These are phyloP conservation scores for Penicillium turbatum DNA, from an alignment of 495 filamentous ascomycete genomes.

Conservation along the genomic window DNA sequence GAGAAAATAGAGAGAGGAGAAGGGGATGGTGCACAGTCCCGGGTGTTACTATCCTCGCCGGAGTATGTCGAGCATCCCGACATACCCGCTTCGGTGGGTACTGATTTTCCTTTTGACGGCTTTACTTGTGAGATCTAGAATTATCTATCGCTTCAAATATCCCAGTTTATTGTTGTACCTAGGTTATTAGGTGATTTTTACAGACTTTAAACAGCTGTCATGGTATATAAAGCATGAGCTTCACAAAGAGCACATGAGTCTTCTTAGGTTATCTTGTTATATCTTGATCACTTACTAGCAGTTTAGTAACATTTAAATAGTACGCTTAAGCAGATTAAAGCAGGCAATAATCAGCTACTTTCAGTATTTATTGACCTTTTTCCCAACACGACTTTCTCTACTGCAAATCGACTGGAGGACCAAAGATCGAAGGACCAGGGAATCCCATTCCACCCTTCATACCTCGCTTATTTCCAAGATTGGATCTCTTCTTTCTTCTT, in stretches of 20 bases:
- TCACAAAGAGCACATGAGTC: no score
- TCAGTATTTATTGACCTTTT: constrained; percentile 1
- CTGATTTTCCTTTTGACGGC: background rate
- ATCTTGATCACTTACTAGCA: no score
- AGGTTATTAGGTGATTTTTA: no score
- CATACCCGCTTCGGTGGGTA: constrained; percentile 9
- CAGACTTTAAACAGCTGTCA: no score
- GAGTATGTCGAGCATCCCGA: constrained; percentile 10
- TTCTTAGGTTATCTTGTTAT: no score
- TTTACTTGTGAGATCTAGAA: background rate
- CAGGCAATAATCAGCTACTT: no score
- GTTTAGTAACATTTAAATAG: no score
- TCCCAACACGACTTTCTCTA: background rate
- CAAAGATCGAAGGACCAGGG: background rate
- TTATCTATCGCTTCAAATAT: background rate
- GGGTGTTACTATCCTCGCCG: constrained; percentile 6
- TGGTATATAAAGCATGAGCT: no score
- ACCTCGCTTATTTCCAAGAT: background rate
- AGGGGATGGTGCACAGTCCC: constrained; percentile 1
- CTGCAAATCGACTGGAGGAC: background rate
- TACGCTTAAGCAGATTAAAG: no score
- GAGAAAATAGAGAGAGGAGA: background rate
- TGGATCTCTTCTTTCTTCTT: background rate
- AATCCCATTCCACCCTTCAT: constrained; percentile 10
- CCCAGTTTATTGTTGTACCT: no score